Conservation (phyloP, 768 basidiomycete species). For the Rhizopogon rudus region DNA sequence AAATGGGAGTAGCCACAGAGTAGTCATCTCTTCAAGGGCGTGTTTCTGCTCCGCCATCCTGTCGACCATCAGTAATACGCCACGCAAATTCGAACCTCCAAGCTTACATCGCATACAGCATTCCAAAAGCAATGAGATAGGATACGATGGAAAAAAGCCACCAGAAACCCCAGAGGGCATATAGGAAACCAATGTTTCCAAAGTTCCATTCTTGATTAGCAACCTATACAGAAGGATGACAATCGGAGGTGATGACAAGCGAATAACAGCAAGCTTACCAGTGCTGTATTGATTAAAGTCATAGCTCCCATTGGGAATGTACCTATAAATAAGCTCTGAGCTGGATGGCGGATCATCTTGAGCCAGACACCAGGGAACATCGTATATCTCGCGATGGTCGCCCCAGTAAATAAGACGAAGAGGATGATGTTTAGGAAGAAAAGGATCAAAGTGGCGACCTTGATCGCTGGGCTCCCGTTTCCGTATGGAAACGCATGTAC, state of each 20-base stretch:
- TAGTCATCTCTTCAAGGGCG: slow-evolving; percentile 32
- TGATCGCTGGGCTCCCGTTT: slow-evolving; percentile 26
- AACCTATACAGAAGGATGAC: slow-evolving; percentile 8
- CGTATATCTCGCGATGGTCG: slow-evolving; percentile 36
- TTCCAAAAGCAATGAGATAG: slow-evolving; percentile 40
- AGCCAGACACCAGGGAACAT: slow-evolving; percentile 39
- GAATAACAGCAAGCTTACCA: slow-evolving; percentile 22
- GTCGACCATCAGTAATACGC: not conserved
- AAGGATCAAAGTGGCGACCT: slow-evolving; percentile 30
- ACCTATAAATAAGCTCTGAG: slow-evolving; percentile 42
- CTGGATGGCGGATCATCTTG: slow-evolving; percentile 40
- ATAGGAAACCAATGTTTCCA: slow-evolving; percentile 33
- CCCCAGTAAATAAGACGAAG: slow-evolving; percentile 29
- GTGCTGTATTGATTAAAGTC: slow-evolving; percentile 36
- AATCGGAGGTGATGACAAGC: not conserved
- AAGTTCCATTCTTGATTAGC: slow-evolving; percentile 32
- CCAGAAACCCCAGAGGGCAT: slow-evolving; percentile 45
- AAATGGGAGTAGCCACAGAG: slow-evolving; percentile 47
- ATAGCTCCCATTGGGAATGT: slow-evolving; percentile 40
- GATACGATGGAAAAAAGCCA: slow-evolving; percentile 42
- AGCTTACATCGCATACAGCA: slow-evolving; percentile 43
- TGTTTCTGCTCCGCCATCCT: slow-evolving; percentile 44
- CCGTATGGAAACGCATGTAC: slow-evolving; percentile 41
- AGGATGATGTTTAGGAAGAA: slow-evolving; percentile 37
- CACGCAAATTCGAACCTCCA: not conserved